Percentiles rank a stretch among this genome's conserved stretches.
Evolutionary conservation across 2,329 filamentous ascomycete species (phyloP).

Genomic region (Scedosporium apiospermum): DNA sequence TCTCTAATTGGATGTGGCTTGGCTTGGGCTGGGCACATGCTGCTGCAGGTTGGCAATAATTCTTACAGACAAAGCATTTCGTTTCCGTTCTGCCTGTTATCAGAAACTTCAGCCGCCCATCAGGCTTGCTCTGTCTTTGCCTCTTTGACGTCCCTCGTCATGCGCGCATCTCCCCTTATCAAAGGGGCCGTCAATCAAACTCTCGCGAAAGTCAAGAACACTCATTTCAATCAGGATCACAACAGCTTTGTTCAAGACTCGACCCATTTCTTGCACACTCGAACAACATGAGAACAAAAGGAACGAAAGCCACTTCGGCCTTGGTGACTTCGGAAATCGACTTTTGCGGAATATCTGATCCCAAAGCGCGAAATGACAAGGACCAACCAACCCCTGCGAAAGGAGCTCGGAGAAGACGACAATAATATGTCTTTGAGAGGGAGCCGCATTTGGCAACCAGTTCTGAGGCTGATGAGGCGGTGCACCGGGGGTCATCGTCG

Average conservation of each 20-base stretch:
- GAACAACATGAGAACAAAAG: too few species aligned
- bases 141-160: neutral
- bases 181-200: neutral
- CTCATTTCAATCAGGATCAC: neutral
- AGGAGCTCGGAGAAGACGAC: neutral
- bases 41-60: neutral
- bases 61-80: neutral
- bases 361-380: too few species aligned
- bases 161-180: too few species aligned
- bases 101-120: neutral
- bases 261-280: too few species aligned
- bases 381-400: too few species aligned
- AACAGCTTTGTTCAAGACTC: too few species aligned
- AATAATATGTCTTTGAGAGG: neutral
- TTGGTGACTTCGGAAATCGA: too few species aligned
- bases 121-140: neutral
- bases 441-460: neutral
- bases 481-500: neutral
- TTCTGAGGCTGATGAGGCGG: constrained; percentile 1
- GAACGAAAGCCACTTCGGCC: too few species aligned
- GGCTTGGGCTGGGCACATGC: neutral
- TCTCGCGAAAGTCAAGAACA: neutral
- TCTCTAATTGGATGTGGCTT: neutral
- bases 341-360: too few species aligned
- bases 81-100: neutral